Evolutionary conservation across 805 yeast species (phyloP).

Genomic region (Maudiozyma turicensis): DNA sequence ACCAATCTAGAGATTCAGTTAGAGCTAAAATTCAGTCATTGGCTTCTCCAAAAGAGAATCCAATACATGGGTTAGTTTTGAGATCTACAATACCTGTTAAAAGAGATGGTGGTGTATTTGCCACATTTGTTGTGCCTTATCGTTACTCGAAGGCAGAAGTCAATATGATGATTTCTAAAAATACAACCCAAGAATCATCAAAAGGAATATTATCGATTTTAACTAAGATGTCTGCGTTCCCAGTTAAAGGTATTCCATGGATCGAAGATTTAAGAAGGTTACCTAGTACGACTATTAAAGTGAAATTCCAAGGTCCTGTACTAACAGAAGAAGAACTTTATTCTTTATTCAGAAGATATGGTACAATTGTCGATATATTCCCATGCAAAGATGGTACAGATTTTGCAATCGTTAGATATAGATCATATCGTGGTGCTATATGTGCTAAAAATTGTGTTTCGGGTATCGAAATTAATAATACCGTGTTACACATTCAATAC

Average conservation of each 20-base stretch:
- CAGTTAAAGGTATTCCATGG: constrained; percentile 92
- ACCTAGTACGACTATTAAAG: constrained; percentile 54
- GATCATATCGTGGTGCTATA: constrained; percentile 55
- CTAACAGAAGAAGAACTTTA: constrained; percentile 74
- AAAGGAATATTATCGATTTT: constrained; percentile 33
- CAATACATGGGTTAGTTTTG: constrained; percentile 38
- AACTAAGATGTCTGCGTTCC: constrained; percentile 47
- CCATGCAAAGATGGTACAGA: constrained; percentile 42
- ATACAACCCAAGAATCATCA: constrained; percentile 34
- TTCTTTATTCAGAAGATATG: constrained; percentile 77
- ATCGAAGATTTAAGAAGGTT: constrained; percentile 81
- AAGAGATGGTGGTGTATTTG: constrained; percentile 93
- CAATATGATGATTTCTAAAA: constrained; percentile 41
- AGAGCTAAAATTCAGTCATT: constrained; percentile 32
- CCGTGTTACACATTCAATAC: constrained; percentile 67
- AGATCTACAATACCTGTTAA: constrained; percentile 57
- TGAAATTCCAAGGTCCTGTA: constrained; percentile 67
- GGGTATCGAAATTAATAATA: constrained; percentile 56
- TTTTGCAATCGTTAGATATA: constrained; percentile 47
- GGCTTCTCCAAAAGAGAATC: constrained; percentile 31
- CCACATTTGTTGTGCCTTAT: constrained; percentile 56
- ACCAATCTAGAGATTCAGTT: constrained; percentile 32
- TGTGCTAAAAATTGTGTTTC: constrained; percentile 87
- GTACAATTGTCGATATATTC: constrained; percentile 63
- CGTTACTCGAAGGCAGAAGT: constrained; percentile 41